Evolutionary conservation across 345 rosid genomes (phyloP), one percentile per base, ranked within the genome.

Genomic region (Tarenaya hassleriana): DNA sequence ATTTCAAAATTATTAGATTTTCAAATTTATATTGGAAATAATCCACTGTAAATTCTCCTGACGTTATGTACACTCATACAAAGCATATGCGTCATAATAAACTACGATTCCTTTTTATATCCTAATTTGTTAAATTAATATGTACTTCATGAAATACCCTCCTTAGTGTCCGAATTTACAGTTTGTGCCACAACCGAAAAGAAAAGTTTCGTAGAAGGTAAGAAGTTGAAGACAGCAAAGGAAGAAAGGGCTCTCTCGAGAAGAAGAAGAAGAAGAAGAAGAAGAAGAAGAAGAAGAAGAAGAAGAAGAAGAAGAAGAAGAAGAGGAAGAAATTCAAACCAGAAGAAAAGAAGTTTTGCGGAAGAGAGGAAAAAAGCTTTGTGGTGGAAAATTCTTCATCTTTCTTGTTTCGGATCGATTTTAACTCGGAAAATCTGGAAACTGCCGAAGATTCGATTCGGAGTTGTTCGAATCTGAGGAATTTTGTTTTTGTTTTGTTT

Each of bases 101-200:
- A n/a, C n/a, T n/a, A n/a, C n/a, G n/a, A n/a, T n/a, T n/a, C n/a
- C n/a, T n/a, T n/a, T n/a, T n/a, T n/a, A n/a, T n/a, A n/a, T n/a
- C n/a, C n/a, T n/a, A n/a, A n/a, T n/a, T n/a, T n/a, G n/a, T n/a
- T 9, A 7, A 20, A 20, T 4, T 9, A 37, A 13, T 39, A 39
- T 39, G 44, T 50, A 45, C 15, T 11, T 42, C 27, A 42, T 39
- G 17, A 34, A 19, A 1, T 8, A 15, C 21, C 62, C 27, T 46
- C 1, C 0, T n/a, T 8, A 10, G 12, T 9, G 40, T 8, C 40
- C 38, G 33, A 66, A 81, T 78, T 84, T 84, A 77, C 88, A 34
- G 21, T 60, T 68, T 61, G 31, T 69, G 74, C 82, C 83, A 65
- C 31, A 62, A 66, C 80, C 63, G 68, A 49, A 67, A 72, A 58